Evolutionary conservation across 805 yeast genomes (phyloP).

Genomic region (Saccharomycopsis oosterbeekiorum): DNA sequence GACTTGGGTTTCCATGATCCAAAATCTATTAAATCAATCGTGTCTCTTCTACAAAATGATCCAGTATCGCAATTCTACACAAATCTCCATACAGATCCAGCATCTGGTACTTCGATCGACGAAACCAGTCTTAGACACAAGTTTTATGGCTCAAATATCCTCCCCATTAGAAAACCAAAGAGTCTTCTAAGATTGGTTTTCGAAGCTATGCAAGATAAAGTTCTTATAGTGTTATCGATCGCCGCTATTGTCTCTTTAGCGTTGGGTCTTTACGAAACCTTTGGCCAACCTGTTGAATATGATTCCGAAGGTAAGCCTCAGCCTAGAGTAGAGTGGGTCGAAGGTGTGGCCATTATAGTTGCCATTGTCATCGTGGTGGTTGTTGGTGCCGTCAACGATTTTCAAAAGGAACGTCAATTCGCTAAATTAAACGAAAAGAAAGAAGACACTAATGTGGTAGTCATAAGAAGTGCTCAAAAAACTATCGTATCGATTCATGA

Average conservation of each 20-base stretch:
- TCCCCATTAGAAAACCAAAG: constrained; percentile 67
- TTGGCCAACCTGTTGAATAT: constrained; percentile 69
- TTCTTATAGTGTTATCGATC: constrained; percentile 66
- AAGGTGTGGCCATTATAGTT: constrained; percentile 92
- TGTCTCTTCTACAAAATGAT: not conserved
- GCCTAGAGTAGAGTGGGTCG: constrained; percentile 96
- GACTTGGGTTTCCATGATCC: constrained; percentile 53
- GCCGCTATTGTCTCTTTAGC: constrained; percentile 89
- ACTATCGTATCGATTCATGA: constrained; percentile 61
- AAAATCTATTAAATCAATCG: constrained; percentile 30
- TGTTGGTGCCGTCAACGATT: constrained; percentile 94
- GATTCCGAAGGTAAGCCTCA: constrained; percentile 69
- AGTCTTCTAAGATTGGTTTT: constrained; percentile 58
- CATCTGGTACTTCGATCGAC: constrained; percentile 33
- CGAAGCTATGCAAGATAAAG: constrained; percentile 87
- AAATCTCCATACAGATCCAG: constrained; percentile 29
- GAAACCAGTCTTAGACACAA: constrained; percentile 27
- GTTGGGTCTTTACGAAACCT: constrained; percentile 83
- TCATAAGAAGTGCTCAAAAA: constrained; percentile 63
- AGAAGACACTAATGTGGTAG: constrained; percentile 71
- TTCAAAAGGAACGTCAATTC: constrained; percentile 91
- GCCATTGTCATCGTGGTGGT: constrained; percentile 86
- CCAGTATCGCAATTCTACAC: constrained; percentile 20
- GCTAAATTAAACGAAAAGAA: constrained; percentile 80
- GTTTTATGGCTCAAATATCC: constrained; percentile 56